Base-by-base conservation (phyloP, 1,284 basidiomycete genomes). In the Tilletia walkeri region DNA sequence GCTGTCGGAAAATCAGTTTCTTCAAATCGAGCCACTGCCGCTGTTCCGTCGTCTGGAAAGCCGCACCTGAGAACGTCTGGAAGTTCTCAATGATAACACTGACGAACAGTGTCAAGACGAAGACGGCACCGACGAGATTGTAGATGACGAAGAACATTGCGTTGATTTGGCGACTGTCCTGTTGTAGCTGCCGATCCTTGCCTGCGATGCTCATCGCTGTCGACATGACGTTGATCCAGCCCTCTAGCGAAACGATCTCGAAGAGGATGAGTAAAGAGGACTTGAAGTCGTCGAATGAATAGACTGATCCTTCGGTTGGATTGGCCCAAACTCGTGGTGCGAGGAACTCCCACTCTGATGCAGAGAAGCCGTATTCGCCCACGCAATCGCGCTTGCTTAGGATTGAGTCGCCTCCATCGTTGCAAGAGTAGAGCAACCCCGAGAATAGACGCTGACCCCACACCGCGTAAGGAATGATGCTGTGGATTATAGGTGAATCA, bases 361-460 rank as follows among this genome's bases (percentile, higher is more conserved):
- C 84, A n/a, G 75, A 76, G 30, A 73, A 72, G 1, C 81, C 75
- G 83, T 88, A 97, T 84, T 96, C 94, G 78, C 89, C 89, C 34
- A 89, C 85, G 78, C 95, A 99, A 45, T 90, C 88, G 7, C 80
- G 80, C 45, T 90, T 87, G 3, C 88, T 90, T 41, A 85, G 77
- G 0, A 88, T 89, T 67, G 81, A 84, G 18, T 70, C 82, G 38
- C 73, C 70, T 0, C 65, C 67, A 80, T 98, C 94, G 80, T 93
- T 98, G 86, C 95, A 99, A 63, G 86, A 84, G 83, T 91, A 94
- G 84, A 95, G 89, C 71, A 90, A 85, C 6, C 94, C 94, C 0
- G 90, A 87, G 84, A 98, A 98, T 81, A 98, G 92, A 79, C 95
- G 97, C 71, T 94, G 88, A 4, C 94, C 95, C 95, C 95, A 98